Evolutionary conservation across 148 eudicot species (phyloP), one percentile per base, ranked within the genome.

Genomic region (Camellia lanceoleosa): DNA sequence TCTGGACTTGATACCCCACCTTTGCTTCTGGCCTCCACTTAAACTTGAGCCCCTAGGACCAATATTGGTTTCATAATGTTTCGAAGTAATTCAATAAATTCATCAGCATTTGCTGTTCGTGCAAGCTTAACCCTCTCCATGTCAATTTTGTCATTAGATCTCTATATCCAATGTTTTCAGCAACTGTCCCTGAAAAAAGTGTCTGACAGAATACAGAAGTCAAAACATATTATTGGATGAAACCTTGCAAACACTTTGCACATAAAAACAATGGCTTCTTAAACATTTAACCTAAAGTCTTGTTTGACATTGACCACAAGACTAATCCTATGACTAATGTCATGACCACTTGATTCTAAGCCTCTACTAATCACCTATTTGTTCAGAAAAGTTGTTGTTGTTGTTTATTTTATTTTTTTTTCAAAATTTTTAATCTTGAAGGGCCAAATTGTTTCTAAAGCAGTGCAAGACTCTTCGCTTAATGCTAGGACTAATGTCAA

Each of bases 11-110:
- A 61, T 66, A 75, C 13, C 52, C 47, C 74, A 90, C 98, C 99
- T 92, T 90, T 96, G 99, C 91, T 87, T 96, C 76, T 96, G 99
- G 81, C 99, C 98, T 77, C 99, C 99, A 84, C 99, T 96, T 77
- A 96, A 88, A 71, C 74, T 85, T 79, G 96, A 91, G 76, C 99
- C 99, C 81, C 95, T 84, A 43, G 95, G 89, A 69, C 99, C 99
- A 81, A 96, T 86, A 78, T 81, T 87, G 18, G 98, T 93, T 62
- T 87, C 92, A 78, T 92, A 96, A 46, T 83, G 85, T 78, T 91
- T 82, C 42, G 97, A 86, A 93, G 97, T 70, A 80, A 79, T 84
- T 87, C 79, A 80, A 96, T 92, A 84, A 96, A 96, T 76, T 92
- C 98, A 82, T 89, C 93, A 63, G 99, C 99, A 86, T 93, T 96